These are phyloP conservation scores for Paxillus involutus DNA, from an alignment of 768 basidiomycete genomes.

Conservation along the genomic window DNA sequence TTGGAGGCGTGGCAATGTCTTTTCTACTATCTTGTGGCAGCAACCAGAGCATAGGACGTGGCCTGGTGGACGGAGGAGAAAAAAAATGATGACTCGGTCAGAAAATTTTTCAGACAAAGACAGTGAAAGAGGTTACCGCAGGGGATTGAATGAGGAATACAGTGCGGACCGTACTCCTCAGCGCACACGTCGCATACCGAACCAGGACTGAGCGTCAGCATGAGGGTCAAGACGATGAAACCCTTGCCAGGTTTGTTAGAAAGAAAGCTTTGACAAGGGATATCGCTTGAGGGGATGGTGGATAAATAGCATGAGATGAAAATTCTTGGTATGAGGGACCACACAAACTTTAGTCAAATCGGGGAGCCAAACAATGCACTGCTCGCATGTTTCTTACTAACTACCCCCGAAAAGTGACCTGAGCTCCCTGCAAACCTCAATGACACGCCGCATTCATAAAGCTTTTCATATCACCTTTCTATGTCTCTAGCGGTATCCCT, in stretches of 20 bases:
- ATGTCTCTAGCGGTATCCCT: neutral
- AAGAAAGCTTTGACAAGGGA: conserved; percentile 42
- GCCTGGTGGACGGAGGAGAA: conserved; percentile 40
- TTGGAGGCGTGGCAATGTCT: conserved; percentile 66
- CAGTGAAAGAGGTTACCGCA: conserved; percentile 51
- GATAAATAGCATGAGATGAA: conserved; percentile 50
- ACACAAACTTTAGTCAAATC: conserved; percentile 29
- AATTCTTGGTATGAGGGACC: conserved; percentile 28
- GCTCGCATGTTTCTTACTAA: conserved; percentile 9
- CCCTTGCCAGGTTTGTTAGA: conserved; percentile 40
- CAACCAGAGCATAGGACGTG: conserved; percentile 79
- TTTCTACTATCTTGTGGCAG: conserved; percentile 80
- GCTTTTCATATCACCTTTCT: conserved; percentile 4
- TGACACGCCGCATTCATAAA: conserved; percentile 13
- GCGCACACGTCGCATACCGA: conserved; percentile 90
- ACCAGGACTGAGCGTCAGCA: conserved; percentile 82
- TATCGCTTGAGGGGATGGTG: conserved; percentile 42
- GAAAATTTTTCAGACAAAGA: conserved; percentile 23
- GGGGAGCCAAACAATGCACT: conserved; percentile 31
- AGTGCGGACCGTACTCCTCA: conserved; percentile 77
- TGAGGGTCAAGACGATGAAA: conserved; percentile 43
- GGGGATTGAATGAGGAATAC: conserved; percentile 76
- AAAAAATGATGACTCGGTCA: conserved; percentile 1
- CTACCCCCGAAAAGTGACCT: conserved; percentile 7
- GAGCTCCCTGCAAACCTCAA: neutral